phyloP scores from a whole-genome alignment of 2,329 filamentous ascomycete species.

The Exophiala dermatitidis region DNA sequence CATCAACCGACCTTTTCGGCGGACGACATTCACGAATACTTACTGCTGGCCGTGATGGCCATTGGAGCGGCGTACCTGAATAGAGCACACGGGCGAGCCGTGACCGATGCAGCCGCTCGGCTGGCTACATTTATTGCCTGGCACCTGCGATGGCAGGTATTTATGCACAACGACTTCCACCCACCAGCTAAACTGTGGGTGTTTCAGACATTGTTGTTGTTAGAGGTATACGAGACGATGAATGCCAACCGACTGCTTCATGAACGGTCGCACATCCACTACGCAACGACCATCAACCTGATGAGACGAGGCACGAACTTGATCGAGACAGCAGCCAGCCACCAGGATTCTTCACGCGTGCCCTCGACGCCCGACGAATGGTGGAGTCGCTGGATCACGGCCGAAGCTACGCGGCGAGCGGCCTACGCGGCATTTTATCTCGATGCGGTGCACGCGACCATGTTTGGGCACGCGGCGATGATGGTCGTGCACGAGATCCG shows the following conservation, averaged over 20 bases:
- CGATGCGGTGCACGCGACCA: constrained; percentile 90
- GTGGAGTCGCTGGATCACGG: constrained; percentile 94
- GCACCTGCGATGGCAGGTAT: constrained; percentile 89
- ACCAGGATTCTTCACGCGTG: constrained; percentile 58
- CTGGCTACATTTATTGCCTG: constrained; percentile 84
- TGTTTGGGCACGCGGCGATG: constrained; percentile 94
- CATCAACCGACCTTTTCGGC: constrained; percentile 90
- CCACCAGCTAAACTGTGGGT: constrained; percentile 93
- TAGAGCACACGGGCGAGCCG: constrained; percentile 64
- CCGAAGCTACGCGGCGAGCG: constrained; percentile 79
- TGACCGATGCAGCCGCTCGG: constrained; percentile 67
- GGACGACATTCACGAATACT: constrained; percentile 73
- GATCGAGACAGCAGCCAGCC: constrained; percentile 30
- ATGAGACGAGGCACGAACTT: constrained; percentile 91
- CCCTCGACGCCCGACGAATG: constrained; percentile 66
- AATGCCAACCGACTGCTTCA: constrained; percentile 87
- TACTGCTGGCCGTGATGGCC: constrained; percentile 82
- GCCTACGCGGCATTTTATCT: constrained; percentile 93
- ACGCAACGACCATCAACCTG: constrained; percentile 87
- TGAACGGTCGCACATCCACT: constrained; percentile 91
- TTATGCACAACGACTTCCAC: constrained; percentile 80
- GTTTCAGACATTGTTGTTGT: constrained; percentile 79
- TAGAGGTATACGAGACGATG: constrained; percentile 97
- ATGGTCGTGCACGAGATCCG: constrained; percentile 97
- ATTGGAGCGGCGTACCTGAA: constrained; percentile 86